Base-by-base conservation (phyloP, 257 asterid species). In the Phtheirospermum japonicum region DNA sequence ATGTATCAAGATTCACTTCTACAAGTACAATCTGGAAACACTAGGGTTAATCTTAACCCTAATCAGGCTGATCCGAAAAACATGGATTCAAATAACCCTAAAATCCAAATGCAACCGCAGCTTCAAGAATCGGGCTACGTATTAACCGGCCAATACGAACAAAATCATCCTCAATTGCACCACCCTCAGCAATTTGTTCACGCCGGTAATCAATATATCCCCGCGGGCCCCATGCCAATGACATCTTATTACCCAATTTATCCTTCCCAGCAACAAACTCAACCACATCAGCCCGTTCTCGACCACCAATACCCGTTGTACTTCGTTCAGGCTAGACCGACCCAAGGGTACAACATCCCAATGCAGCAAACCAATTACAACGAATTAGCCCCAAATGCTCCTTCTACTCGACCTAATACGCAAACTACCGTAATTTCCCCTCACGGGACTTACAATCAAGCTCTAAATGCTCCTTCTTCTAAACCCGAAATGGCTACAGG, bases 261-360 rank as follows among this genome's bases (percentile, higher is more conserved):
- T 57, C 86, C 90, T 42, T 66, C 93, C 56, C 96, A 88, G 66
- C 98, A 82, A 43, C 86, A 70, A 69, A 75, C 75, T 61, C 83
- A 75, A 68, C 75, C 83, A 48, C 85, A 76, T 54, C 87, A 82
- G 59, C 78, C 82, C 6, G 66, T 75, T n/a, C 61, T 79, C 56
- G 95, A 85, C 42, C 95, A 80, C 73, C 96, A 83, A 40, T 84
- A 79, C 65, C 90, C 96, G 0, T 71, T 91, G 58, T 89, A 86
- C 79, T 74, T 68, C 12, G 58, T 88, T 57, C 88, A 86, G 7
- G 64, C 90, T 48, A 63, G 95, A 63, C 94, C 62, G n/a, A 30
- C 82, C 31, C 98, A 88, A 74, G 65, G 79, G 16, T 91, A 88
- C 68, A 91, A 71, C 58, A 17, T 82, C 26, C 90, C 90, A 0